Evolutionary conservation across 1,139 yeast species (phyloP), one percentile per base, ranked within the genome.

Genomic region (Candida sanyaensis): DNA sequence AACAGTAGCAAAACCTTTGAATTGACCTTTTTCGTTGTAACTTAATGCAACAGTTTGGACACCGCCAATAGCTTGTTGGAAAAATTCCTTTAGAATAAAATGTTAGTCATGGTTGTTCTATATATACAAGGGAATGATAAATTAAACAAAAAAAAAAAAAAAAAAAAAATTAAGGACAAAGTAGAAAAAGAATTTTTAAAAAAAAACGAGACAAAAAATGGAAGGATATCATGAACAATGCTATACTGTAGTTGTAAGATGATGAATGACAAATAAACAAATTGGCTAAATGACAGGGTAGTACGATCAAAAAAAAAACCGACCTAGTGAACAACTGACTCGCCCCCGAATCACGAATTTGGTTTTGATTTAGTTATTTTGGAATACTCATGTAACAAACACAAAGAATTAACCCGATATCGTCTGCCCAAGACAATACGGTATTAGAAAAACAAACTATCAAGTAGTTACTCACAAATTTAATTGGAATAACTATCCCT

Each of bases 1-100:
- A 60, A 93, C 81, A 52, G 95, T 90, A 52, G 96, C 97, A 72
- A 84, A 82, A 68, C 99, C 99, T 57, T 88, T 88, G 56, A 96
- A 90, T 68, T 83, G 84, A 46, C 99, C 99, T 65, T 80, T 84
- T 69, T 87, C 90, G 66, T 89, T 90, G 78, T 88, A 93, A 56
- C 86, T 79, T 62, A 92, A 80, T 49, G 82, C 77, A 63, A 89
- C 85, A 55, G 78, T 77, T 56, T 75, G 75, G 58, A 93, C 90
- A 57, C 92, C 90, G 59, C 99, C 99, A 60, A 93, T 82, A 71
- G 88, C 91, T 51, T 88, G 79, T 63, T 84, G 81, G 71, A 93
- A 91, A 71, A 90, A 93, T 71, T 90, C 96, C 96, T 90, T 76
- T 46, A 64, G 43, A 40, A 50, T 42, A 48, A 45, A 43, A 23